A percentile compares a stretch with the other conserved stretches of the same genome.
These are phyloP conservation scores for Fonsecaea multimorphosa DNA, from an alignment of 2,329 filamentous ascomycete genomes.

Conservation along the genomic window DNA sequence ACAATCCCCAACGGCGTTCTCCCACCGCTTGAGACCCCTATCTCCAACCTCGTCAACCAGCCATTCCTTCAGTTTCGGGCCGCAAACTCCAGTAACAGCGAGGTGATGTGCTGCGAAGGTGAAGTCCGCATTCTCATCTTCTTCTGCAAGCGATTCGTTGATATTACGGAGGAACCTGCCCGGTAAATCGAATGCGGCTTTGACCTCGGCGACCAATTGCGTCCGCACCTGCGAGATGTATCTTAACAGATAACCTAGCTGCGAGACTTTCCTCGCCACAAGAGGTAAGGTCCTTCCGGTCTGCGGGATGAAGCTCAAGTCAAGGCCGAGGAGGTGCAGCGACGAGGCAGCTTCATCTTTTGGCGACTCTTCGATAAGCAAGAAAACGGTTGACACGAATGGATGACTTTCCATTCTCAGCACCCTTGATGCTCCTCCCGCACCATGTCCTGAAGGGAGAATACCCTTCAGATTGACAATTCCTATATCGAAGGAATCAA, in stretches of 20 bases:
- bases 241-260: conserved; percentile 81
- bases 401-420: conserved; percentile 73
- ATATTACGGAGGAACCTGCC: conserved; percentile 77
- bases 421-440: conserved; percentile 51
- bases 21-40: conserved; percentile 90
- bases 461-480: conserved; percentile 61
- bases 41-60: conserved; percentile 82
- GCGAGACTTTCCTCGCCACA: conserved; percentile 83
- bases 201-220: conserved; percentile 82
- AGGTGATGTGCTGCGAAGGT: conserved; percentile 82
- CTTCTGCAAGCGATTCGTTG: conserved; percentile 74
- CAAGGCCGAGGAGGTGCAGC: conserved; percentile 73
- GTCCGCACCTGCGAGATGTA: conserved; percentile 82
- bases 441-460: conserved; percentile 44
- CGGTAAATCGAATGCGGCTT: conserved; percentile 79
- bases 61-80: conserved; percentile 80
- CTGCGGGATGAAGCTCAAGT: conserved; percentile 80
- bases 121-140: conserved; percentile 59
- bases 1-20: conserved; percentile 79
- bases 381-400: conserved; percentile 74
- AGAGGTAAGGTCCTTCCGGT: conserved; percentile 76
- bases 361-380: conserved; percentile 59
- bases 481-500: conserved; percentile 83
- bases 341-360: conserved; percentile 9
- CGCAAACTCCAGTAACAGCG: conserved; percentile 81